Evolutionary conservation across 2,329 filamentous ascomycete genomes (phyloP), one percentile per base, ranked within the genome.

Genomic region (Colletotrichum sp.): DNA sequence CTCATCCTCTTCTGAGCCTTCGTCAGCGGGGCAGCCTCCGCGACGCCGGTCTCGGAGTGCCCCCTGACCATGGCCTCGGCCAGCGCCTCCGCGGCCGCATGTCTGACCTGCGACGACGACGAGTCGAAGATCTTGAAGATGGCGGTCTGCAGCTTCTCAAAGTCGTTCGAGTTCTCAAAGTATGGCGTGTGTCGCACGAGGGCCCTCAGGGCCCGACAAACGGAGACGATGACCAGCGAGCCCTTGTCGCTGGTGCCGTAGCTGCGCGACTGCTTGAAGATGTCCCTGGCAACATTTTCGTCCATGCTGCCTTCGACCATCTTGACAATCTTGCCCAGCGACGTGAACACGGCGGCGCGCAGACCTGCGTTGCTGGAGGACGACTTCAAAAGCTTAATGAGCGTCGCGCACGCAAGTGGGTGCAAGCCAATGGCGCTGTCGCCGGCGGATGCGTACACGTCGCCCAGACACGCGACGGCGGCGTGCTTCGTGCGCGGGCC

Each of bases 381-480:
- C 13, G 91, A 87, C 85, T 98, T 99, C 78, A 98, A 86, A 1
- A 96, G 88, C 84, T 96, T 98, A 72, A 98, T 81, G 68, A 98
- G 86, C 7, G 92, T 91, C 13, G 92, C 90, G 79, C 93, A 95
- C 19, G 93, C 92, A 76, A 98, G 86, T 72, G 93, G 93, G 77
- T 97, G 95, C 76, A 98, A 88, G 78, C 94, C 93, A 83, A 98
- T 95, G 65, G 95, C 95, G 84, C 96, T 98, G 84, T 99, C 97
- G 70, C 97, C 97, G 4, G 96, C 96, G n/a, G 94, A 92, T 75
- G 94, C 95, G 85, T 96, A 99, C 39, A 99, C 92, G 82, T 97
- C 94, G 36, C 97, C 97, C 79, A 99, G 84, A 82, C 95, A 98
- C 82, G 94, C 92, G 52, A 95, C 94, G 27, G 96, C 96, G 8